Percentiles rank a stretch among this genome's conserved stretches.
Evolutionary conservation across 495 filamentous ascomycete genomes (phyloP).

Genomic region (Bombardia bombarda): DNA sequence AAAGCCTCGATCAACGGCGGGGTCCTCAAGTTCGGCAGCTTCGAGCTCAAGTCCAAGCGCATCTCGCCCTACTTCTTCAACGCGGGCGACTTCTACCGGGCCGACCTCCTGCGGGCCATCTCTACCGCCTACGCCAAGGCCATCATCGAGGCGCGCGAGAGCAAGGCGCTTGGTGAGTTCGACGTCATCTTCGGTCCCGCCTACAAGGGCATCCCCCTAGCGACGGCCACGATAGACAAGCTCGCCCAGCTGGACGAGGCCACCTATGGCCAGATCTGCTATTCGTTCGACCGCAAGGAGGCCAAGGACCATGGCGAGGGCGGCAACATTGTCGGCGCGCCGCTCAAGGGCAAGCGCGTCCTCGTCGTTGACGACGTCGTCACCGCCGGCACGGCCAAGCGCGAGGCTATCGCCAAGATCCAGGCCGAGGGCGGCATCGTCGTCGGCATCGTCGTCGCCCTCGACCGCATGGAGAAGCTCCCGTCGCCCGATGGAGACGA

Average conservation of each 20-base stretch:
- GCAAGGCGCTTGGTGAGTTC: constrained; percentile 44
- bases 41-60: constrained; percentile 84
- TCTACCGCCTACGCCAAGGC: constrained; percentile 72
- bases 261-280: constrained; percentile 53
- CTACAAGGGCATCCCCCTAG: constrained; percentile 92
- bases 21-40: constrained; percentile 82
- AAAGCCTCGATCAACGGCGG: constrained; percentile 60
- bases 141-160: constrained; percentile 38
- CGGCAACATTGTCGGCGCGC: constrained; percentile 80
- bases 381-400: constrained; percentile 86
- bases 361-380: constrained; percentile 95
- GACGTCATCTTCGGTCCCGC: constrained; percentile 78
- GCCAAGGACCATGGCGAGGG: constrained; percentile 91
- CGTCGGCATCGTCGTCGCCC: constrained; percentile 75
- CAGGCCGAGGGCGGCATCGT: constrained; percentile 70
- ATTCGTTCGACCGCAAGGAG: constrained; percentile 93
- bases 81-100: constrained; percentile 76
- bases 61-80: constrained; percentile 99
- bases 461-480: constrained; percentile 84
- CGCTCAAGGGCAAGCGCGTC: constrained; percentile 73
- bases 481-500: constrained; percentile 46
- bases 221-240: constrained; percentile 61
- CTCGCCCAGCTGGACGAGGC: constrained; percentile 54
- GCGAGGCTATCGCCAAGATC: constrained; percentile 83
- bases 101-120: constrained; percentile 63